Percentiles rank a stretch among this genome's conserved stretches.
These are phyloP conservation scores for Claviceps sp. DNA, from an alignment of 2,329 filamentous ascomycete species.

Conservation along the genomic window DNA sequence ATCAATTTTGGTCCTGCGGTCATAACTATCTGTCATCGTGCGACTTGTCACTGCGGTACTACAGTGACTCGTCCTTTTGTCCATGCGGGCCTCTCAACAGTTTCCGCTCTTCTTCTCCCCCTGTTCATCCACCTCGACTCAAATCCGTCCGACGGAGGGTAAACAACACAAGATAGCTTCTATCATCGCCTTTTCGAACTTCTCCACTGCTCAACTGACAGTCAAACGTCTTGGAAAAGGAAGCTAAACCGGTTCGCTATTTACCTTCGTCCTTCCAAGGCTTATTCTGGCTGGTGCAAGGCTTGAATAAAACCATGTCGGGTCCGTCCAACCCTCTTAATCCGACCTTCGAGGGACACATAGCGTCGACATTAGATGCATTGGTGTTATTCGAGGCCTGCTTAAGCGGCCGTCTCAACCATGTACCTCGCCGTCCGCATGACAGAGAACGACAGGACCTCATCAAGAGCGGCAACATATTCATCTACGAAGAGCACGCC, in stretches of 20 bases:
- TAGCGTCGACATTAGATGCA: conserved; percentile 60
- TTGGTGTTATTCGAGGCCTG: conserved; percentile 71
- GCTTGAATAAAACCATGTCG: not conserved
- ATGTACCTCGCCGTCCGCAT: conserved; percentile 73
- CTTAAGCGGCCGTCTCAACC: conserved; percentile 53
- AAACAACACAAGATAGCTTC: not conserved
- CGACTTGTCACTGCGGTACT: not conserved
- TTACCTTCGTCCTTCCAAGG: not conserved
- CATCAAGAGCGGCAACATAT: conserved; percentile 73
- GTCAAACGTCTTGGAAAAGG: not conserved
- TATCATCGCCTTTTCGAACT: not conserved
- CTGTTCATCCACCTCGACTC: not conserved
- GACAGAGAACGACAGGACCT: conserved; percentile 67
- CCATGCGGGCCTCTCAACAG: not conserved
- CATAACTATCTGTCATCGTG: not conserved
- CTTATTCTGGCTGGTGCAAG: conserved; percentile 1
- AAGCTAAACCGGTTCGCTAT: not conserved
- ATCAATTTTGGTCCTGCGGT: not conserved
- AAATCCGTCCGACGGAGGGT: not conserved
- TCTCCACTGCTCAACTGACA: not conserved
- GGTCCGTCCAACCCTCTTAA: conserved; percentile 25
- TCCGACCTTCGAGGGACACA: conserved; percentile 55
- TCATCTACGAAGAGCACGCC: conserved; percentile 83
- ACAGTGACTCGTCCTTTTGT: not conserved
- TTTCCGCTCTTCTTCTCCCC: not conserved